Evolutionary conservation across 106 monocot species (phyloP), one percentile per base, ranked within the genome.

Genomic region (Gastrodia elata): DNA sequence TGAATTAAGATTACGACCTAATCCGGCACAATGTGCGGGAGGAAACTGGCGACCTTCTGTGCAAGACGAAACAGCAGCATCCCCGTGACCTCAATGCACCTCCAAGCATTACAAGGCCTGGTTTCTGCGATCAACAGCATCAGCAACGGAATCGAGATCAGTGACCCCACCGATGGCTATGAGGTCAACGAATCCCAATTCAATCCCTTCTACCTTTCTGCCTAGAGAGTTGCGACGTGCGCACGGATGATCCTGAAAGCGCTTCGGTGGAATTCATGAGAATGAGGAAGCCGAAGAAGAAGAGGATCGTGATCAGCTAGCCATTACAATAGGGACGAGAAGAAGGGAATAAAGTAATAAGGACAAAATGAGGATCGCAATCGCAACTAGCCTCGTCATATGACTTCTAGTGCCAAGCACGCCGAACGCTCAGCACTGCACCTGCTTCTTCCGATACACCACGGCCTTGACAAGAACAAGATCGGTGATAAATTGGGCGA

Each of bases 1-100:
- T 91, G 25, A 98, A 98, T 38, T 98, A 85, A 78, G 97, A 98
- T 76, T 98, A 88, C 68, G 97, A 98, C 36, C 90, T 88, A 1
- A 34, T 83, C 41, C 76, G 82, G n/a, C 58, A 57, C 57, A 77
- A 58, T 20, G 77, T 93, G 33, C 82, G 88, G 28, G 97, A 98
- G 46, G 97, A 98, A 13, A 46, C 83, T 1, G 83, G 81, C 3
- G 91, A 80, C 59, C 25, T 88, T 27, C 87, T 98, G 20, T 98
- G 90, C 84, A 98, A 88, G 71, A 75, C 75, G 0, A 90, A 88
- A 9, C 91, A 84, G 70, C 93, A 36, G 13, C 74, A 38, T 5
- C 61, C 85, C 59, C 6, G 25, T 71, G 34, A 64, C 59, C 8
- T 56, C 77, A 36, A 77, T 77, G 71, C 97, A 98, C 64, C 42